Conservation (phyloP, 345 rosid genomes). For the Lenwebbia sp. region DNA sequence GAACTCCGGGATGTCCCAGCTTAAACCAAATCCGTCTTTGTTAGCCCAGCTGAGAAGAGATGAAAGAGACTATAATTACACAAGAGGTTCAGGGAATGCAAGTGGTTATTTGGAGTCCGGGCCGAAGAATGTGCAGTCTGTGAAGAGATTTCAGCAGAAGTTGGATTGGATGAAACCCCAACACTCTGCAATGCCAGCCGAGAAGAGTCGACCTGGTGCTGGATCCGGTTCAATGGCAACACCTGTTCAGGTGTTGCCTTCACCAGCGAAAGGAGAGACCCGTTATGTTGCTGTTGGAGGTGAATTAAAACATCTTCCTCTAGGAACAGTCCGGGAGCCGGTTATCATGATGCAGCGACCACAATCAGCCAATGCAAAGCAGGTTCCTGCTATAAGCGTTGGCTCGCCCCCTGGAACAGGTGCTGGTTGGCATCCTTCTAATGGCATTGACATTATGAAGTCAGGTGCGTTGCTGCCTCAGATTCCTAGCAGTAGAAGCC, state of each 20-base stretch:
- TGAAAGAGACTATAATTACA: conserved; percentile 52
- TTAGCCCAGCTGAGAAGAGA: conserved; percentile 43
- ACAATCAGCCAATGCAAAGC: conserved; percentile 45
- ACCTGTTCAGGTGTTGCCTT: conserved; percentile 39
- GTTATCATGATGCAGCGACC: conserved; percentile 60
- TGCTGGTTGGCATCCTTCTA: conserved; percentile 39
- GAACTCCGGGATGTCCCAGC: conserved; percentile 8
- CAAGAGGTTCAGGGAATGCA: conserved; percentile 22
- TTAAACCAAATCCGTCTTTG: conserved; percentile 16
- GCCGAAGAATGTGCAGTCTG: conserved; percentile 32
- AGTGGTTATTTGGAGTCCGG: conserved; percentile 23
- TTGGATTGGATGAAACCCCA: conserved; percentile 61
- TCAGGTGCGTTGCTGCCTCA: conserved; percentile 42
- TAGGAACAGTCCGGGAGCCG: conserved; percentile 46
- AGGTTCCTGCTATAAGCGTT: conserved; percentile 29
- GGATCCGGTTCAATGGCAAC: conserved; percentile 41
- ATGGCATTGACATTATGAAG: conserved; percentile 37
- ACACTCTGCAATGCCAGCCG: conserved; percentile 29
- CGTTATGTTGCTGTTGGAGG: conserved; percentile 32
- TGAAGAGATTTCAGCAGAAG: conserved; percentile 46
- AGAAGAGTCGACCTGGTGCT: conserved; percentile 44
- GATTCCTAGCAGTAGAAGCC: conserved; percentile 29
- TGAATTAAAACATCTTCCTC: conserved; percentile 43
- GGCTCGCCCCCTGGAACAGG: conserved; percentile 42
- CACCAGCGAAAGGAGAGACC: conserved; percentile 40